Conservation (phyloP, 1,139 yeast species). For the Saccharomyces pastorianus region DNA sequence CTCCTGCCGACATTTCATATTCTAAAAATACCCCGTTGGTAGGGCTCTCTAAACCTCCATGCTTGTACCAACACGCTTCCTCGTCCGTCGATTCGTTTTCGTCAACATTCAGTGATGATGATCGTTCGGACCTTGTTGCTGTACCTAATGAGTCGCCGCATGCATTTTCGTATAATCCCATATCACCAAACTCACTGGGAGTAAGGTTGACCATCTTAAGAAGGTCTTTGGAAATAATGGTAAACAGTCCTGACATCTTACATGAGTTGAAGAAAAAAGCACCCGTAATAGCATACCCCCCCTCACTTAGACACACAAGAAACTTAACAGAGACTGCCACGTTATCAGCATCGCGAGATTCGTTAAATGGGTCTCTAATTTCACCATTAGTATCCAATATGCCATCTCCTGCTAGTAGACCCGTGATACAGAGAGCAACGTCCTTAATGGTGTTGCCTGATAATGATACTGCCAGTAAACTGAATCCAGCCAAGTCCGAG, state of each 20-base stretch:
- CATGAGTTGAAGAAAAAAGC: neutral
- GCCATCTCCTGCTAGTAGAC: slow-evolving; percentile 3
- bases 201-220: slow-evolving; percentile 65
- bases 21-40: neutral
- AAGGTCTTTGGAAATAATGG: slow-evolving; percentile 56
- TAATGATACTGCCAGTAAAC: slow-evolving; percentile 4
- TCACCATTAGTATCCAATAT: neutral
- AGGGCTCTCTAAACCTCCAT: neutral
- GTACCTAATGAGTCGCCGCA: slow-evolving; percentile 76
- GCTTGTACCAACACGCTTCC: neutral
- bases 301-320: slow-evolving; percentile 7
- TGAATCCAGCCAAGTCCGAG: slow-evolving; percentile 10
- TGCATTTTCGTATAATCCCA: slow-evolving; percentile 75
- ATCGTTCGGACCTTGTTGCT: slow-evolving; percentile 36
- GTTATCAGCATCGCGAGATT: neutral
- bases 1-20: neutral
- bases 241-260: slow-evolving; percentile 21
- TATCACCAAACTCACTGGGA: slow-evolving; percentile 72
- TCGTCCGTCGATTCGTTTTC: slow-evolving; percentile 3
- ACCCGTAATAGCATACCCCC: neutral
- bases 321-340: slow-evolving; percentile 7
- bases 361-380: neutral
- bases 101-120: slow-evolving; percentile 11
- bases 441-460: slow-evolving; percentile 13
- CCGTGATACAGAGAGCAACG: slow-evolving; percentile 12